Evolutionary conservation across 495 filamentous ascomycete genomes (phyloP), one percentile per base, ranked within the genome.

Genomic region (Hypoxylon fragiforme): DNA sequence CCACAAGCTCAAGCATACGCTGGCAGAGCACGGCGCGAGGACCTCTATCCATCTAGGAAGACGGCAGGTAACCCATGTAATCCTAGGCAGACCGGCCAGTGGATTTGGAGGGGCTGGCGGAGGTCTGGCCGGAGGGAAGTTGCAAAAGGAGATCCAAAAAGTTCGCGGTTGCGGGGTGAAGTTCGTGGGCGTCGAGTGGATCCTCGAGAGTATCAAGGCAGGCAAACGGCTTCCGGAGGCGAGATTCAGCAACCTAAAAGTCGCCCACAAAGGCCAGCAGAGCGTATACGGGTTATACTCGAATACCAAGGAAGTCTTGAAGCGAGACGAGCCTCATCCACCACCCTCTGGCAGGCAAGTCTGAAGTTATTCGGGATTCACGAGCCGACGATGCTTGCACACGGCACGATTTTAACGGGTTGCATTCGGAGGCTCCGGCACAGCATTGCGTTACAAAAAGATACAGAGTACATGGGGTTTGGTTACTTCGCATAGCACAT

Each of bases 111-210:
- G 87, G 9, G 79, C 77, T 6, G 92, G 91, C 0, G 92, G 92
- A 21, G 91, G 90, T 0, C 73, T 98, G 7, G 81, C 91, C 2
- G 90, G 80, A 7, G 75, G 79, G 30, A 97, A 97, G 71, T 68
- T 95, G 14, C 86, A 97, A 66, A 88, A 82, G 66, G 92, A 96
- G 69, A 86, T 96, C 44, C 64, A 68, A 30, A 72, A 75, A 35
- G 75, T 85, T 3, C 80, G 83, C 15, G 85, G 84, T 2, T 74
- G 75, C 40, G 84, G 80, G 9, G 73, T 96, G n/a, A 95, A 84
- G 76, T 89, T 85, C 66, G 89, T 98, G 40, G 78, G 77, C 31
- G 89, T 86, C 11, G 86, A 95, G 57, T 97, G 94, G 92, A 83
- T 83, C 2, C 66, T 92, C 24, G 88, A 95, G 64, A 90, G 90